Percentiles rank a stretch among this genome's conserved stretches.
Conservation (phyloP, 2,329 filamentous ascomycete genomes). For the Talaromyces sp. region DNA sequence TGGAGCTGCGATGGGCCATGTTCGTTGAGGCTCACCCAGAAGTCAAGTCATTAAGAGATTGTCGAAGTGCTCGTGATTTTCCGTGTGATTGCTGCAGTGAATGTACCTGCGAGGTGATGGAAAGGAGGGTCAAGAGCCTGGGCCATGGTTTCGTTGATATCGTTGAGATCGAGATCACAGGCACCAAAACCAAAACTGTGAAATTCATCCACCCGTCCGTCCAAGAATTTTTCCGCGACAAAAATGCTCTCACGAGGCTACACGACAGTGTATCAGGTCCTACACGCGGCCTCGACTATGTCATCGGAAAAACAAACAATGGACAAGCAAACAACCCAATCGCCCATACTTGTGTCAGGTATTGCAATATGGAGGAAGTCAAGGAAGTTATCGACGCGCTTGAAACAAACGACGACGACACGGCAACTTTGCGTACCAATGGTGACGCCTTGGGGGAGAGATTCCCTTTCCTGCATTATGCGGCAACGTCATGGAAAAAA, state of each 20-base stretch:
- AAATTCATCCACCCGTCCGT: not conserved
- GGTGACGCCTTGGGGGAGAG: not conserved
- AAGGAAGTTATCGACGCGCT: too few species aligned
- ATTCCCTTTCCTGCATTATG: not conserved
- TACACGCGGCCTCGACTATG: not conserved
- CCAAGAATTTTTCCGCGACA: not conserved
- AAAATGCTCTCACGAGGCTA: not conserved
- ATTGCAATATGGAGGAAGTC: not conserved
- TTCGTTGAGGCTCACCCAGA: not conserved
- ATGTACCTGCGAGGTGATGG: not conserved
- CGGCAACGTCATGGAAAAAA: too few species aligned
- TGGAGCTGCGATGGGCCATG: not conserved
- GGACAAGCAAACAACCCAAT: not conserved
- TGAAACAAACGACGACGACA: not conserved
- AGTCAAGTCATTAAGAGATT: not conserved
- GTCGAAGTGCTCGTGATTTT: not conserved
- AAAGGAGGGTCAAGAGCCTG: not conserved
- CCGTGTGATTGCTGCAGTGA: not conserved
- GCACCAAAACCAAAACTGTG: not conserved
- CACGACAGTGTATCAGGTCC: not conserved
- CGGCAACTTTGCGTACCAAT: not conserved
- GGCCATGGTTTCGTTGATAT: not conserved
- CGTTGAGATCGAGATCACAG: too few species aligned
- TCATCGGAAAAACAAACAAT: too few species aligned
- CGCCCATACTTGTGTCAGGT: not conserved